phyloP scores from a whole-genome alignment of 257 asterid species.

The Cinchona pubescens region DNA sequence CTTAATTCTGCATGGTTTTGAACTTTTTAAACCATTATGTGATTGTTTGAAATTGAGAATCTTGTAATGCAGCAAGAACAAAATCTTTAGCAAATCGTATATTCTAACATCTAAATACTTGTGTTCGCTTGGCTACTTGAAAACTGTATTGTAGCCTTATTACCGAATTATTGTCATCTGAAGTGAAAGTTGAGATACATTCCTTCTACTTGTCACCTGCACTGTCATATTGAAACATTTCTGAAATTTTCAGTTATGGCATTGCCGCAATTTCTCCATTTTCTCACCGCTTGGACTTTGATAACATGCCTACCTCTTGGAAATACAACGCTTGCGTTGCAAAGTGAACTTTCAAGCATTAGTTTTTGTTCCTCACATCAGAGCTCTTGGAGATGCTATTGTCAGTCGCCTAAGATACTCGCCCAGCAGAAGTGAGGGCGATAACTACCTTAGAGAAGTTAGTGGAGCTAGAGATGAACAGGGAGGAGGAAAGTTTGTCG shows the following conservation, averaged over 20 bases:
- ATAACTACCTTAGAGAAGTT: slow-evolving; percentile 46
- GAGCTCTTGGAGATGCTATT: slow-evolving; percentile 83
- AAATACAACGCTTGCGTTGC: slow-evolving; percentile 87
- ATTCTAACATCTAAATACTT: background rate
- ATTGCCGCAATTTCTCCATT: slow-evolving; percentile 95
- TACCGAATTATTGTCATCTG: no score
- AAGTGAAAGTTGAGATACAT: no score
- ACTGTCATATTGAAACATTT: background rate
- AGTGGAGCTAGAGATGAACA: slow-evolving; percentile 31
- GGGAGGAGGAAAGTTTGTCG: slow-evolving; percentile 73
- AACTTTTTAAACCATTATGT: background rate
- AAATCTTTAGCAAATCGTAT: background rate
- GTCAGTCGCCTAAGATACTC: slow-evolving; percentile 68
- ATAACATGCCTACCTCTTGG: slow-evolving; percentile 86
- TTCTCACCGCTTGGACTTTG: slow-evolving; percentile 90
- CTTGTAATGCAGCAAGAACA: background rate
- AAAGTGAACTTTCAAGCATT: slow-evolving; percentile 96
- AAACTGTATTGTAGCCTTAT: no score
- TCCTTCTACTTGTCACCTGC: no score
- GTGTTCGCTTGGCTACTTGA: no score
- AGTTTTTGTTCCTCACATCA: slow-evolving; percentile 79
- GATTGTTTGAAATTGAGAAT: background rate
- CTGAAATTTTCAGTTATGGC: slow-evolving; percentile 60
- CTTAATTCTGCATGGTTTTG: no score
- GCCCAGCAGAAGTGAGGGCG: slow-evolving; percentile 36